A percentile compares a stretch with the other conserved stretches of the same genome.
phyloP scores from a whole-genome alignment of 1,139 yeast species.

The Hyphopichia pseudoburtonii region DNA sequence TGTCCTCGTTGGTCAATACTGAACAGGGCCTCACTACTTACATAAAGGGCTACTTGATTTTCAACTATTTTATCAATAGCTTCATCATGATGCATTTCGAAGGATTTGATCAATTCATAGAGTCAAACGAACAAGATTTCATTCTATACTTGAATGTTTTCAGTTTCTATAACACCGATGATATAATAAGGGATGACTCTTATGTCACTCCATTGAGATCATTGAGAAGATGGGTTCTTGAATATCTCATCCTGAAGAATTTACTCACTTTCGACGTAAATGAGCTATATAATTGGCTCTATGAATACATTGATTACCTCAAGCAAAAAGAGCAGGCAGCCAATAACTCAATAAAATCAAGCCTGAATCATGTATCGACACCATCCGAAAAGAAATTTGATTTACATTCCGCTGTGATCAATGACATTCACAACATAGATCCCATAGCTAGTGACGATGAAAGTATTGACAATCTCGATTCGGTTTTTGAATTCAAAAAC shows the following conservation, averaged over 20 bases:
- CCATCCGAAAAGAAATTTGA: not conserved
- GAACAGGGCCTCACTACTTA: conserved; percentile 25
- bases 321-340: conserved; percentile 27
- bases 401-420: not conserved
- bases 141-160: conserved; percentile 45
- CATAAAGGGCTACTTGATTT: conserved; percentile 41
- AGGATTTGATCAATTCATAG: conserved; percentile 46
- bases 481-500: conserved; percentile 3
- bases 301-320: conserved; percentile 42
- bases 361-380: not conserved
- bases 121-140: conserved; percentile 39
- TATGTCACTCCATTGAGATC: conserved; percentile 23
- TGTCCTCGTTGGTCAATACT: conserved; percentile 16
- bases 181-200: conserved; percentile 19
- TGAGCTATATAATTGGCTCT: conserved; percentile 41
- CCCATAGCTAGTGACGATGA: not conserved
- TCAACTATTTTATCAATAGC: conserved; percentile 45
- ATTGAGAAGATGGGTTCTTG: conserved; percentile 29
- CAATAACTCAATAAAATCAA: not conserved
- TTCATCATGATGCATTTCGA: conserved; percentile 45
- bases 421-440: not conserved
- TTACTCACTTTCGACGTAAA: conserved; percentile 37
- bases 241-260: conserved; percentile 31
- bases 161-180: conserved; percentile 40
- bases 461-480: conserved; percentile 2